These are phyloP conservation scores for Rhododendron vialii DNA, from an alignment of 148 eudicot species.

Conservation along the genomic window DNA sequence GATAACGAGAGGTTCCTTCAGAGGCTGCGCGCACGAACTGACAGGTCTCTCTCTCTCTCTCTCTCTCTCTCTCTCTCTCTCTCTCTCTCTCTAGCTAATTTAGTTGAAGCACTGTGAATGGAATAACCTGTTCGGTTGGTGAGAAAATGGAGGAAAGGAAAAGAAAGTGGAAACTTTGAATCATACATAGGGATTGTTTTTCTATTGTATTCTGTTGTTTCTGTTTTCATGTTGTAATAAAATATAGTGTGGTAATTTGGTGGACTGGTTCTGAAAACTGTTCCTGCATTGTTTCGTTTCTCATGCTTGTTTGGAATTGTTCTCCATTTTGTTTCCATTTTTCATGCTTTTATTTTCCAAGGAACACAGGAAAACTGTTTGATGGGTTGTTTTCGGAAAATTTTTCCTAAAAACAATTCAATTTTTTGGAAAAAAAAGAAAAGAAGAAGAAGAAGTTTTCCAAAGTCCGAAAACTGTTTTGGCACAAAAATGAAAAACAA, in stretches of 20 bases:
- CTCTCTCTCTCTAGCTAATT: background rate
- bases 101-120: background rate
- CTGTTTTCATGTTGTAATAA: too few species aligned
- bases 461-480: background rate
- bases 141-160: background rate
- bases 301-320: background rate
- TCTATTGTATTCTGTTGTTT: too few species aligned
- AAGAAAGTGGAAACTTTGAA: background rate
- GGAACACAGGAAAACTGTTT: background rate
- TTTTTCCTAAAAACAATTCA: background rate
- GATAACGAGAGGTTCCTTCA: slow-evolving; percentile 35
- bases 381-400: background rate
- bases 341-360: background rate
- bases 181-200: too few species aligned
- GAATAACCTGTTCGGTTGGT: background rate
- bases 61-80: background rate
- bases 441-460: background rate
- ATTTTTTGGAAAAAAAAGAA: too few species aligned
- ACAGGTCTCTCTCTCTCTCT: slow-evolving; percentile 7
- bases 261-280: background rate
- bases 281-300: background rate
- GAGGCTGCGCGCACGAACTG: slow-evolving; percentile 24
- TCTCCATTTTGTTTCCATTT: too few species aligned
- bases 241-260: background rate
- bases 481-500: background rate